Evolutionary conservation across 306 rosid species (phyloP).

Genomic region (Trifolium fragiferum): DNA sequence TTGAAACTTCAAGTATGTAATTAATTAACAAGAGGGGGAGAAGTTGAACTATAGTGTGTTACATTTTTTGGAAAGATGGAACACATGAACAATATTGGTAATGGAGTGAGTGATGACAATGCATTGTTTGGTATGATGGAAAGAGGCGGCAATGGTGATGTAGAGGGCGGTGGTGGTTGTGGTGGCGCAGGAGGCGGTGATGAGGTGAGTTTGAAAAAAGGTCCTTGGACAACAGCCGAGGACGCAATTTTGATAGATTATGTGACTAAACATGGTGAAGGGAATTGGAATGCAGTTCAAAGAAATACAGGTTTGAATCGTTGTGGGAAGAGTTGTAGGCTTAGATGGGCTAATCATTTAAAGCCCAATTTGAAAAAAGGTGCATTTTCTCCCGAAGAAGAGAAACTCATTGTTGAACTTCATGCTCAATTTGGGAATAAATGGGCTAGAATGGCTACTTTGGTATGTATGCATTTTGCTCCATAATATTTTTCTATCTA

Average conservation of each 20-base stretch:
- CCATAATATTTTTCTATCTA: background rate
- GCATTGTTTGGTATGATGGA: slow-evolving; percentile 20
- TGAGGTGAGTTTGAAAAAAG: slow-evolving; percentile 61
- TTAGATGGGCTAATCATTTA: slow-evolving; percentile 93
- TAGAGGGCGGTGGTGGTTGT: background rate
- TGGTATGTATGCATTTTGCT: slow-evolving; percentile 48
- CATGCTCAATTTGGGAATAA: slow-evolving; percentile 87
- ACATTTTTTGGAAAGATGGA: background rate
- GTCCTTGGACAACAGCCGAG: slow-evolving; percentile 89
- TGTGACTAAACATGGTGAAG: slow-evolving; percentile 84
- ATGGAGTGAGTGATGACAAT: slow-evolving; percentile 37
- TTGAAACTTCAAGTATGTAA: background rate
- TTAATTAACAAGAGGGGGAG: background rate
- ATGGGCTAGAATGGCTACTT: slow-evolving; percentile 96
- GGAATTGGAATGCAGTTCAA: slow-evolving; percentile 88
- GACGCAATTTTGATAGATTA: slow-evolving; percentile 75
- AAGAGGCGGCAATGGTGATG: background rate
- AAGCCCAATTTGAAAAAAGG: slow-evolving; percentile 88
- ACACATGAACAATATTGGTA: slow-evolving; percentile 29
- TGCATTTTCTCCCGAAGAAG: slow-evolving; percentile 72
- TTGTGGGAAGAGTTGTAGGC: slow-evolving; percentile 94
- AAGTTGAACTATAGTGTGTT: background rate
- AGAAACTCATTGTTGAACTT: slow-evolving; percentile 73
- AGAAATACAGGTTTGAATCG: slow-evolving; percentile 72
- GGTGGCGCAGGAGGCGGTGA: slow-evolving; percentile 17